Percentiles rank a stretch among this genome's conserved stretches.
Evolutionary conservation across 2,329 filamentous ascomycete species (phyloP).

Genomic region (Phialocephala sp.): DNA sequence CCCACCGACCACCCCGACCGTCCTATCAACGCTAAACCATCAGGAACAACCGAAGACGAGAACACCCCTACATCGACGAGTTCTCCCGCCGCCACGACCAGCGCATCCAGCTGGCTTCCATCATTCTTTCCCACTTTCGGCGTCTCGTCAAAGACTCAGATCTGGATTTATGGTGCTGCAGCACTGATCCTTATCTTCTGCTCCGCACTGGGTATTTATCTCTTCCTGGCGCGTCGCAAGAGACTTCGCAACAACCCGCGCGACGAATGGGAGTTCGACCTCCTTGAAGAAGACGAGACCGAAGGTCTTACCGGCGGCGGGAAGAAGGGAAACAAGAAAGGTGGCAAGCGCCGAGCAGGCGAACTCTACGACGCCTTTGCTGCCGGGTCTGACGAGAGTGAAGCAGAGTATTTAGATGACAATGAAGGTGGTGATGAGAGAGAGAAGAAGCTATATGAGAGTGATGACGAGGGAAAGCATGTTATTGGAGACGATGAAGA

Average conservation of each 20-base stretch:
- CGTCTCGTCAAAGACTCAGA: conserved; percentile 82
- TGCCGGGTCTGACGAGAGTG: conserved; percentile 76
- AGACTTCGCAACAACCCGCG: conserved; percentile 75
- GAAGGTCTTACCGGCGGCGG: conserved; percentile 55
- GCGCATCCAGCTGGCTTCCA: conserved; percentile 65
- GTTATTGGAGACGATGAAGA: conserved; percentile 57
- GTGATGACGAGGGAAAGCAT: conserved; percentile 52
- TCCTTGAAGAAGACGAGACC: conserved; percentile 82
- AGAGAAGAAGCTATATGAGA: conserved; percentile 43
- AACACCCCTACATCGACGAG: conserved; percentile 27
- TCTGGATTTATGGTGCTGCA: conserved; percentile 91
- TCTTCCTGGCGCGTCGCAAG: conserved; percentile 79
- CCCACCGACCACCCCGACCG: conserved; percentile 71
- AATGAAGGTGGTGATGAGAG: conserved; percentile 48
- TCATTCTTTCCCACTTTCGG: conserved; percentile 91
- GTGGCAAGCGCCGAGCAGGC: conserved; percentile 68
- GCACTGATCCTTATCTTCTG: conserved; percentile 88
- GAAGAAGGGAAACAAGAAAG: conserved; percentile 54
- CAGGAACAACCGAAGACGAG: conserved; percentile 30
- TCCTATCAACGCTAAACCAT: conserved; percentile 53
- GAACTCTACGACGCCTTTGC: conserved; percentile 98
- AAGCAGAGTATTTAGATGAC: conserved; percentile 51
- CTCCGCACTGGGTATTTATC: conserved; percentile 77
- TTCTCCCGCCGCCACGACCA: conserved; percentile 37
- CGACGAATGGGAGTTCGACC: conserved; percentile 92